These are phyloP conservation scores for Posidonia australis DNA, from an alignment of 106 monocot species.

Conservation along the genomic window DNA sequence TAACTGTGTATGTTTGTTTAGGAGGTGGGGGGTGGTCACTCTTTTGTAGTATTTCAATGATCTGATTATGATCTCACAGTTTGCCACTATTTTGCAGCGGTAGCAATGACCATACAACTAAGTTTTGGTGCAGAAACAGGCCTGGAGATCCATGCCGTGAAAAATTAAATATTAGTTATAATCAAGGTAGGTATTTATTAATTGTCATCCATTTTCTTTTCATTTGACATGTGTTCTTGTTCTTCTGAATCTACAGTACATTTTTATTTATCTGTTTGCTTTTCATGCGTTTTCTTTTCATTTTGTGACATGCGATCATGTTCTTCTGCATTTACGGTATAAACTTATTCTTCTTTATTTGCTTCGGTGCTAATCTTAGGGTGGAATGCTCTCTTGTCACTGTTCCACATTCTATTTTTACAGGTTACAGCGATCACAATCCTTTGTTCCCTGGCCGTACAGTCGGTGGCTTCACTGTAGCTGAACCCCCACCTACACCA, in stretches of 20 bases:
- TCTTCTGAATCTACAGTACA: neutral
- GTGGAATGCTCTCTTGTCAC: neutral
- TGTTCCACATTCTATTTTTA: neutral
- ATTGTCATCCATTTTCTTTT: neutral
- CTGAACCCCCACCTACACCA: slow-evolving; percentile 63
- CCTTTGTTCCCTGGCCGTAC: slow-evolving; percentile 26
- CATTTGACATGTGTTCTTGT: too few species aligned
- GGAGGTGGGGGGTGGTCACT: neutral
- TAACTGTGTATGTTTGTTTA: too few species aligned
- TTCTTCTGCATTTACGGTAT: neutral
- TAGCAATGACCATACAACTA: slow-evolving; percentile 90
- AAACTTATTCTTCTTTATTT: neutral
- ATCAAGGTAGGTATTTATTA: slow-evolving; percentile 39
- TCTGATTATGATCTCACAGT: neutral
- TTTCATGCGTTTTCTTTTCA: neutral
- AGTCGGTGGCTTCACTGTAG: slow-evolving; percentile 35
- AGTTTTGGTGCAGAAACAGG: slow-evolving; percentile 98
- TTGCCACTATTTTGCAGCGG: slow-evolving; percentile 48
- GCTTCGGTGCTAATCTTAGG: neutral
- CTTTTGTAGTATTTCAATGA: neutral
- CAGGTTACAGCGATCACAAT: slow-evolving; percentile 79
- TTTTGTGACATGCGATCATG: neutral
- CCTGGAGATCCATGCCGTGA: slow-evolving; percentile 83
- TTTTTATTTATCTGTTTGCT: too few species aligned
- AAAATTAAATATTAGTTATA: slow-evolving; percentile 39